Conservation (phyloP, 345 rosid species). For the Pugionium cornutum region DNA sequence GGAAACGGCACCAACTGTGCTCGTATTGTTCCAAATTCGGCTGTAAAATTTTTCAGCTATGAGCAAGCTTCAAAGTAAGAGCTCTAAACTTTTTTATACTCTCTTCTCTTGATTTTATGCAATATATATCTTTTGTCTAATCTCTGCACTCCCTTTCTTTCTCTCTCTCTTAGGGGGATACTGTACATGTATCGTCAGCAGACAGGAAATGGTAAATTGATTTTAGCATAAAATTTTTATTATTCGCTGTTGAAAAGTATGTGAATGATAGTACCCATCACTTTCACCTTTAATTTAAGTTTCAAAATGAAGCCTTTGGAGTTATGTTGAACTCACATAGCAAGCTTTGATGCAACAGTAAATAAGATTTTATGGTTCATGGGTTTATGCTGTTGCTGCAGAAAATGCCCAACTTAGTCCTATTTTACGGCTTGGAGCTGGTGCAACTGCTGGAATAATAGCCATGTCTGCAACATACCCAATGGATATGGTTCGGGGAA, state of each 20-base stretch:
- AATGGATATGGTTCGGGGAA: slow-evolving; percentile 98
- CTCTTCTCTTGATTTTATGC: neutral
- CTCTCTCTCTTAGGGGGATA: slow-evolving; percentile 58
- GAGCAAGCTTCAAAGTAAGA: slow-evolving; percentile 86
- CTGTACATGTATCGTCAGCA: slow-evolving; percentile 65
- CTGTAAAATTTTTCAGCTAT: slow-evolving; percentile 91
- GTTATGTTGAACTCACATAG: neutral
- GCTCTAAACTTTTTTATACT: neutral
- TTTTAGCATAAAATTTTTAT: no score
- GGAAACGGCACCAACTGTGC: slow-evolving; percentile 37
- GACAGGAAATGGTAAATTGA: slow-evolving; percentile 74
- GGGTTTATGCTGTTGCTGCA: slow-evolving; percentile 38
- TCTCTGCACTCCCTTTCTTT: neutral
- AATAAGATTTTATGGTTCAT: slow-evolving; percentile 7
- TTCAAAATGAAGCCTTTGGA: slow-evolving; percentile 12
- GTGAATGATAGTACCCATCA: neutral
- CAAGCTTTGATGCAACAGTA: no score
- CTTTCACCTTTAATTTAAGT: slow-evolving; percentile 8
- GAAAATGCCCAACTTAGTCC: slow-evolving; percentile 96
- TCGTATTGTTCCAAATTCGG: slow-evolving; percentile 79
- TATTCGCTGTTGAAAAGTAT: slow-evolving; percentile 23
- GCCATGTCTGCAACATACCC: slow-evolving; percentile 99
- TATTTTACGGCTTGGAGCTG: slow-evolving; percentile 97
- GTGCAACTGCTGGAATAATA: slow-evolving; percentile 99
- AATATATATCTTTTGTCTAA: slow-evolving; percentile 7